phyloP scores from a whole-genome alignment of 495 filamentous ascomycete genomes.

The Geoglossum glabrum region DNA sequence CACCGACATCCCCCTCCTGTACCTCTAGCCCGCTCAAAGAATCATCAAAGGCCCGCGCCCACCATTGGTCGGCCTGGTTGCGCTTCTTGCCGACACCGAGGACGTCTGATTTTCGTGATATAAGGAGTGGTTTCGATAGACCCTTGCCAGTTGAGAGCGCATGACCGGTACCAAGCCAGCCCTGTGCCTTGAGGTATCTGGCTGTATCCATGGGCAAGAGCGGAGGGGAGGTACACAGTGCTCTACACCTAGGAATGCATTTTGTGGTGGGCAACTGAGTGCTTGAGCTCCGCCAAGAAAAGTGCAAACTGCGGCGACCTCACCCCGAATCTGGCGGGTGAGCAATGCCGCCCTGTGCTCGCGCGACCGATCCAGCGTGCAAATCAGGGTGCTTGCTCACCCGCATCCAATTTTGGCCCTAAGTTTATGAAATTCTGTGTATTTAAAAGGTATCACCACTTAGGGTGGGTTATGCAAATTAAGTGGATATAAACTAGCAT shows the following conservation, averaged over 20 bases:
- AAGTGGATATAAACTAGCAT: too few relatives aligned
- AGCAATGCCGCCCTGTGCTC: too few relatives aligned
- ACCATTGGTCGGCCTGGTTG: constrained; percentile 52
- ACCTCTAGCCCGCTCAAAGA: constrained; percentile 50
- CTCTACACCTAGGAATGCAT: not conserved
- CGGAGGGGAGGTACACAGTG: not conserved
- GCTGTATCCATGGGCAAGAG: constrained; percentile 50
- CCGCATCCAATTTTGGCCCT: too few relatives aligned
- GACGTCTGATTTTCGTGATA: constrained; percentile 46
- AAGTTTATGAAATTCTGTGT: too few relatives aligned
- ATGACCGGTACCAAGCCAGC: constrained; percentile 60
- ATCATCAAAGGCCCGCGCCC: constrained; percentile 63
- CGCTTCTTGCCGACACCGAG: constrained; percentile 47
- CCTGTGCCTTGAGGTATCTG: constrained; percentile 52
- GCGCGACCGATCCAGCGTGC: too few relatives aligned
- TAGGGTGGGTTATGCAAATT: too few relatives aligned
- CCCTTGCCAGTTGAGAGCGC: constrained; percentile 46
- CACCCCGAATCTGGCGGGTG: too few relatives aligned
- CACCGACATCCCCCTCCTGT: not conserved
- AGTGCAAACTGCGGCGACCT: too few relatives aligned
- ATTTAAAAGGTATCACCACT: too few relatives aligned
- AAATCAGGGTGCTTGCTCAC: too few relatives aligned
- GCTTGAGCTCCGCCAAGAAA: not conserved
- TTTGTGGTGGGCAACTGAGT: not conserved
- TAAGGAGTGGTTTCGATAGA: constrained; percentile 44